These are phyloP conservation scores for Mycena citricolor DNA, from an alignment of 1,284 basidiomycete species.

Conservation along the genomic window DNA sequence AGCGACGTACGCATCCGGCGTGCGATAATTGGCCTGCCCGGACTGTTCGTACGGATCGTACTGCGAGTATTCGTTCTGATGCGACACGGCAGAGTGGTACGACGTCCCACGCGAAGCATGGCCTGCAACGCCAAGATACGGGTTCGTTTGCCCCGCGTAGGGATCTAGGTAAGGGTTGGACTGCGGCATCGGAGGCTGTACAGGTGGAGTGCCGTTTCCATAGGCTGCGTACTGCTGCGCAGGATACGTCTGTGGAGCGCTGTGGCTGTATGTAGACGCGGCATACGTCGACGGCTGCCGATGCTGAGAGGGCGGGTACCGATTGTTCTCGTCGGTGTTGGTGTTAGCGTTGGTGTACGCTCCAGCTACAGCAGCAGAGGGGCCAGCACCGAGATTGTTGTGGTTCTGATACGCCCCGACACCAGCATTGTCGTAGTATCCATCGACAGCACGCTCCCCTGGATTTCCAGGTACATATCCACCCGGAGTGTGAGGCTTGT, in stretches of 20 bases:
- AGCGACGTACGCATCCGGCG: conserved; percentile 31
- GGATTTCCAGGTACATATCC: conserved; percentile 64
- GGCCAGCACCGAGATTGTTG: conserved; percentile 35
- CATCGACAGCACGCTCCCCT: conserved; percentile 71
- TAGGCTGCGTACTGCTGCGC: conserved; percentile 27
- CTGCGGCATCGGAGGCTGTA: conserved; percentile 36
- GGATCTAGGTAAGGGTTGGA: conserved; percentile 13
- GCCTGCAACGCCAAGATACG: conserved; percentile 38
- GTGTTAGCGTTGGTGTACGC: conserved; percentile 27
- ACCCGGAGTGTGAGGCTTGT: conserved; percentile 42
- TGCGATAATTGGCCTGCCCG: conserved; percentile 29
- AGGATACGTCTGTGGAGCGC: conserved; percentile 26
- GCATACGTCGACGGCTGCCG: conserved; percentile 42
- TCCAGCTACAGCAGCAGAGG: no score
- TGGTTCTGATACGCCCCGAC: conserved; percentile 23
- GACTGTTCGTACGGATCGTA: conserved; percentile 49
- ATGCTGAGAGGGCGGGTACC: conserved; percentile 21
- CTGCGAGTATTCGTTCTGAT: conserved; percentile 50
- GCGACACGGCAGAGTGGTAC: conserved; percentile 53
- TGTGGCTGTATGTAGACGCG: conserved; percentile 38
- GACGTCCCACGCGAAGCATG: conserved; percentile 53
- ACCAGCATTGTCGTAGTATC: conserved; percentile 55
- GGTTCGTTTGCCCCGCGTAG: conserved; percentile 4
- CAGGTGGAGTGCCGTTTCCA: conserved; percentile 32
- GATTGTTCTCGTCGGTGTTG: conserved; percentile 25